Percentiles rank a stretch among this genome's conserved stretches.
phyloP scores from a whole-genome alignment of 768 basidiomycete species.

The Mycena indigotica region DNA sequence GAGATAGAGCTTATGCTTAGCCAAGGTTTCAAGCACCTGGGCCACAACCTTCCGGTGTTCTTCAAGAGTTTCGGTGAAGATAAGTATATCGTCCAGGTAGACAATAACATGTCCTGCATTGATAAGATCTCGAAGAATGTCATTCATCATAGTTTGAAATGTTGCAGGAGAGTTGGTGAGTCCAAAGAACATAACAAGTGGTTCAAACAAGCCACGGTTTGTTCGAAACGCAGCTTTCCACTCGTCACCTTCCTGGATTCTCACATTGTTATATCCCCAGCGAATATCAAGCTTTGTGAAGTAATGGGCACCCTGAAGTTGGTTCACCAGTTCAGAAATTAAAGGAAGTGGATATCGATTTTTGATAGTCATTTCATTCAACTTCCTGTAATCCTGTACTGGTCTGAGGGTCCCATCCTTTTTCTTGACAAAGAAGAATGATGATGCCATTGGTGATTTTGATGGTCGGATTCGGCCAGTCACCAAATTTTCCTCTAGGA shows the following conservation, averaged over 20 bases:
- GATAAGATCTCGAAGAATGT: conserved; percentile 35
- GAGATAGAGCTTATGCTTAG: conserved; percentile 35
- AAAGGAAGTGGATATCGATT: conserved; percentile 38
- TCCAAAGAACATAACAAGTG: conserved; percentile 46
- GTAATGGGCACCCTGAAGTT: conserved; percentile 24
- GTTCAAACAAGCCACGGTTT: conserved; percentile 35
- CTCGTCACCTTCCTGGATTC: conserved; percentile 45
- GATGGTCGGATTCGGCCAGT: conserved; percentile 27
- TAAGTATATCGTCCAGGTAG: conserved; percentile 32
- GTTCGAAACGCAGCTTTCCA: conserved; percentile 45
- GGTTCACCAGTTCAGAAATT: conserved; percentile 32
- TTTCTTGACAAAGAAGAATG: conserved; percentile 28
- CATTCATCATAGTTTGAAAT: conserved; percentile 35
- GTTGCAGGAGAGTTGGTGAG: conserved; percentile 35
- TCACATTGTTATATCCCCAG: conserved; percentile 44
- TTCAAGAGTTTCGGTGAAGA: too few relatives aligned
- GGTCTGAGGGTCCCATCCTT: conserved; percentile 9
- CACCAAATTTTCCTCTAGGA: conserved; percentile 32
- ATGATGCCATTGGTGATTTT: conserved; percentile 27
- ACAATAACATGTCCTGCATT: conserved; percentile 28
- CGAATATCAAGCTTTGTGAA: conserved; percentile 44
- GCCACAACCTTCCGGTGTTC: conserved; percentile 22
- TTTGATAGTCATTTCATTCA: conserved; percentile 35
- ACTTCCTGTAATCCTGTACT: conserved; percentile 28
- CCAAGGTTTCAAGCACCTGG: conserved; percentile 29